Evolutionary conservation across 2,329 filamentous ascomycete species (phyloP), one percentile per base, ranked within the genome.

Genomic region (Cryphonectria naterciae): DNA sequence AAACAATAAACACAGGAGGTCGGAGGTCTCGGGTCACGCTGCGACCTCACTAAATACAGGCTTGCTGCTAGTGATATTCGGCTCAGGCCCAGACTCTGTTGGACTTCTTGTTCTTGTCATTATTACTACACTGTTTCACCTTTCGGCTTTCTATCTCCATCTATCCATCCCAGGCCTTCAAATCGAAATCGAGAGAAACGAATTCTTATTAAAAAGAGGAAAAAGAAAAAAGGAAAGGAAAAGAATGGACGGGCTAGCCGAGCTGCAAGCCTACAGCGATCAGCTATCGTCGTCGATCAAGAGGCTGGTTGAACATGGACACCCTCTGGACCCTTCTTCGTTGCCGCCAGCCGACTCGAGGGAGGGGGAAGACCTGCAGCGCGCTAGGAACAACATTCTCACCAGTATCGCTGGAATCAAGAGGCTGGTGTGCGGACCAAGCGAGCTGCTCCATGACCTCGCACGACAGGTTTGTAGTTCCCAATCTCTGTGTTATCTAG

Each of bases 401-500:
- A 13, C 46, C 49, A 66, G 64, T 37, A 54, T 54, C 43, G 46
- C 43, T 11, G 35, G 32, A 22, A 66, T 66, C 46, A 66, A 35
- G 64, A 37, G 37, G 28, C 37, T 56, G 43, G 28, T 66, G 28
- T 35, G 46, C n/a, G 43, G 46, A 19, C 64, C 64, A 3, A 28
- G 28, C 19, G 64, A 54, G 10, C 25, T 54, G 11, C 64, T 66
- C 43, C 32, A 56, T 25, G 39, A 66, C 25, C 64, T 66, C 22
- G 64, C 64, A 17, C 37, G 64, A 46, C 64, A 66, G 64, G 43
- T 66, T n/a, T 25, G 64, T 35, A 56, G 25, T 22, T 35, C 19
- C 39, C 46, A 7, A 32, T 46, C 64, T 39, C 43, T 19, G 35
- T 28, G 43, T 49, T n/a, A 49, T 32, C 15, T 58, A 7, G 19